Base-by-base conservation (phyloP, 805 yeast species). In the Wickerhamomyces chambardii region DNA sequence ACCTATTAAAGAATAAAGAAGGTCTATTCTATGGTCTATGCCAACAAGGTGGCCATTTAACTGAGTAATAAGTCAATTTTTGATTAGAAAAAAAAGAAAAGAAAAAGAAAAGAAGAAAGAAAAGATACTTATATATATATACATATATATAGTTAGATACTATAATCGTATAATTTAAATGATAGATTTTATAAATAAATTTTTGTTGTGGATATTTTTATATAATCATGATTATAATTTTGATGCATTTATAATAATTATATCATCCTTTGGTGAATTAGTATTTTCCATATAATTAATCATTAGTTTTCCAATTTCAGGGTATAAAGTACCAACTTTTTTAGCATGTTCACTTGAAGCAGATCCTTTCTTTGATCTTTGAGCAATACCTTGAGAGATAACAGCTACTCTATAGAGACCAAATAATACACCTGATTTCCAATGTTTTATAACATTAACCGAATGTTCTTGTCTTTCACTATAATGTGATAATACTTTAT, bases 21-120 rank as follows among this genome's bases (percentile, higher is more conserved):
- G 78, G 92, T 4, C 57, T 83, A 44, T 90, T 92, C 54, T 85
- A 84, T 52, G 56, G 61, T 32, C 58, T 79, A 29, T 78, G 84
- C 54, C 58, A 55, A n/a, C 66, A 68, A 36, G 75, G 75, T 18
- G 75, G 74, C 1, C 59, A 60, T 36, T 28, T 54, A 17, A 42
- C 42, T 10, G 27, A 24, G 10, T 10, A 21, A 21, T 21, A 21
- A 21, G 24, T 8, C 10, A 21, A 21, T 8, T 8, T 7, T 10
- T 21, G 24, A 8, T 7, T 21, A 8, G 24, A 21, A 24, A 5
- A 14, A 24, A 24, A 12, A 32, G n/a, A 19, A 15, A 5, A 12
- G 4, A 12, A 19, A 19, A 19, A 19, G 22, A n/a, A n/a, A n/a
- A n/a, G n/a, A n/a, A n/a, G n/a, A n/a, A n/a, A n/a, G n/a, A n/a